phyloP scores from a whole-genome alignment of 169 alveolate genomes.

The Cardiosporidium cionae region DNA sequence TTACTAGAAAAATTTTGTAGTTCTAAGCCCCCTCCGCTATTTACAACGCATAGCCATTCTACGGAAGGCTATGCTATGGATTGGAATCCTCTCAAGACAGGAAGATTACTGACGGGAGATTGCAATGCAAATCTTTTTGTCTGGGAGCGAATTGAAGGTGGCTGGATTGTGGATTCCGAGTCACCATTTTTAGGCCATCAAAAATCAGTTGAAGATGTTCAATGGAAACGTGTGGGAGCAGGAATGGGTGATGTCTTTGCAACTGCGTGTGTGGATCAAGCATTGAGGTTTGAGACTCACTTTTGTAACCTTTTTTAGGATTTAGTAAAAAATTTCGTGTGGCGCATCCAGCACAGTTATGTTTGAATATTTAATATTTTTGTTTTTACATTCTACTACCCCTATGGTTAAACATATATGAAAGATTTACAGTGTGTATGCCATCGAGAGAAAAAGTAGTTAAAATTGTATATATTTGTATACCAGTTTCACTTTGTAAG shows the following conservation, averaged over 20 bases:
- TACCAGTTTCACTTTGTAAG: no score
- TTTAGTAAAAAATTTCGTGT: no score
- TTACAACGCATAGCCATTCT: constrained; percentile 1
- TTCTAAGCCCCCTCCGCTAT: constrained; percentile 5
- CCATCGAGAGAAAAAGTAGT: no score
- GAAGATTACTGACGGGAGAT: constrained; percentile 20
- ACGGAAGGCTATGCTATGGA: constrained; percentile 30
- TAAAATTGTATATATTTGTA: no score
- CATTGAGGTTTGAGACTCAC: neutral
- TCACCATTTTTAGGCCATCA: neutral
- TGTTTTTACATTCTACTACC: no score
- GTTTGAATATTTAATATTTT: no score
- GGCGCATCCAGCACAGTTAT: no score
- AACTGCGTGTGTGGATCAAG: constrained; percentile 6
- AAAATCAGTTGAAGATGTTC: constrained; percentile 11
- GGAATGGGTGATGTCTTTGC: constrained; percentile 33
- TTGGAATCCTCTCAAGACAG: constrained; percentile 22
- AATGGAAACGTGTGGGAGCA: constrained; percentile 18
- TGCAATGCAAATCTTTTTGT: neutral
- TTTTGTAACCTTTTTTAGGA: no score
- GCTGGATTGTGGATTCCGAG: constrained; percentile 6
- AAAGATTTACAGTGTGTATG: no score
- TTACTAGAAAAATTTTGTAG: no score
- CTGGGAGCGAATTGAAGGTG: constrained; percentile 22
- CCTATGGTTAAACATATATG: no score